Evolutionary conservation across 768 basidiomycete species (phyloP), one percentile per base, ranked within the genome.

Genomic region (Boletus edulis): DNA sequence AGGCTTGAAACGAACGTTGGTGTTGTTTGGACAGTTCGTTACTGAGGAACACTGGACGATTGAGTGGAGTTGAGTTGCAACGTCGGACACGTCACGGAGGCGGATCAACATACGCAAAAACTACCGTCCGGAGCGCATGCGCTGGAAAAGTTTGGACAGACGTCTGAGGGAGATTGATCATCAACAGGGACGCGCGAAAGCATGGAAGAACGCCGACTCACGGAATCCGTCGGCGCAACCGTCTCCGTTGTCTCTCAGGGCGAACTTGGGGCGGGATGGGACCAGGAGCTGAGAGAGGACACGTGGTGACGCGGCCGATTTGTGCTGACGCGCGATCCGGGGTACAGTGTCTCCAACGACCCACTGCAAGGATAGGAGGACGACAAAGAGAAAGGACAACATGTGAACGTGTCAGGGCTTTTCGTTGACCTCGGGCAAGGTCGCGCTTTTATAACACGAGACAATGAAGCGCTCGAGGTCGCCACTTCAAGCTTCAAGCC

Each of bases 141-240:
- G 12, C 48, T 2, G 13, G 67, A 60, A 29, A 35, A 64, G 54
- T 61, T 64, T 11, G 60, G 7, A 18, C 67, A 67, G 29, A 47
- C n/a, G 3, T 57, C 66, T 67, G 29, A 11, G n/a, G 20, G 5
- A 11, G 22, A 29, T 39, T 43, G 13, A 40, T 2, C n/a, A 20
- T 59, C 31, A 35, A 17, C 3, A 11, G 15, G 12, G 35, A 41
- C 12, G 17, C 12, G 17, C 1, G 13, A 10, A 31, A 38, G 15
- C n/a, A 34, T 10, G 42, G 0, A 8, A 41, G 17, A 14, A 29
- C 15, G 1, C 4, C 1, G n/a, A 58, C 62, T 47, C 18, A 67
- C 66, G 46, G 7, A 9, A 64, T 34, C 60, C 62, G 5, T 17
- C 17, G 10, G 34, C 7, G 22, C 66, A 67, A 22, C 54, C 55